phyloP scores from a whole-genome alignment of 2,329 filamentous ascomycete species.

The Rutstroemia sydowiana region DNA sequence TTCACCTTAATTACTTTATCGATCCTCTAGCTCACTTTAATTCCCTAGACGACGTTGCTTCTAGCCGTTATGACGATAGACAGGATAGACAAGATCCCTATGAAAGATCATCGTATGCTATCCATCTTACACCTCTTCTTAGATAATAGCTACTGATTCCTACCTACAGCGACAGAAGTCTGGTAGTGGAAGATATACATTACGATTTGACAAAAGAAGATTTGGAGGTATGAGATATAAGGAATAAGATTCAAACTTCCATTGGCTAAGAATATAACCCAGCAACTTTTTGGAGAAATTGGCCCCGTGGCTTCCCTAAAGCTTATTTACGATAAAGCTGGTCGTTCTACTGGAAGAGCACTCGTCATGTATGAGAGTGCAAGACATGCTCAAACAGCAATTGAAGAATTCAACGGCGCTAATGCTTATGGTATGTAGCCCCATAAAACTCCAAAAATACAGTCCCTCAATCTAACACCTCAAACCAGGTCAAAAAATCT shows the following conservation, averaged over 20 bases:
- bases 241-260: background rate
- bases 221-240: conserved; percentile 53
- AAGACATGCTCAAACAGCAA: conserved; percentile 65
- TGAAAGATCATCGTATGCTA: conserved; percentile 4
- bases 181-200: conserved; percentile 81
- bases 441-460: too few relatives aligned
- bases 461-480: conserved; percentile 1
- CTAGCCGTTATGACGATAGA: conserved; percentile 5
- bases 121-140: background rate
- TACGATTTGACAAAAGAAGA: conserved; percentile 86
- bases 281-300: conserved; percentile 78
- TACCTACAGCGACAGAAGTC: conserved; percentile 57
- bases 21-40: conserved; percentile 17
- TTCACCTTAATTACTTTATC: background rate
- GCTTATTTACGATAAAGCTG: conserved; percentile 78
- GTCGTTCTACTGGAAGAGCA: conserved; percentile 77
- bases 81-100: background rate
- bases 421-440: conserved; percentile 78
- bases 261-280: conserved; percentile 12
- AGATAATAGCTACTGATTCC: conserved; percentile 2
- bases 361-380: conserved; percentile 71
- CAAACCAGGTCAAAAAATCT: conserved; percentile 66
- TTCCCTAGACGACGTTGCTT: conserved; percentile 21
- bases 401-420: conserved; percentile 78
- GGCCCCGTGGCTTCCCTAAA: conserved; percentile 63